Evolutionary conservation across 768 basidiomycete genomes (phyloP), one percentile per base, ranked within the genome.

Genomic region (Crepidotus variabilis): DNA sequence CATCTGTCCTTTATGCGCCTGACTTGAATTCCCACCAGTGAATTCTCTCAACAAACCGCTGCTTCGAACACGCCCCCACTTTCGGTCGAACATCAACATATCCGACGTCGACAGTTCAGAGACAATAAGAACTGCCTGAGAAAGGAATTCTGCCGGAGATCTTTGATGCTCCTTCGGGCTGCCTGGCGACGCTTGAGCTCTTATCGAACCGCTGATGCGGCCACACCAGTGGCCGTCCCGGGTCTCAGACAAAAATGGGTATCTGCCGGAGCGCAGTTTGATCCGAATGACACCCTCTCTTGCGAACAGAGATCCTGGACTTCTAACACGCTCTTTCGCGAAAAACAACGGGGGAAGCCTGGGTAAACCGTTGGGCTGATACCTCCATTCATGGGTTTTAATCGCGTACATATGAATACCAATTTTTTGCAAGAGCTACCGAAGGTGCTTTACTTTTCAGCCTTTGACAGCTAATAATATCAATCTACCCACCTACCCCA

Each of bases 1-100:
- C 57, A 55, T 63, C 65, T 69, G 60, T 68, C 67, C 69, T 72
- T 73, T 75, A 71, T 73, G 69, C 65, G 64, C 66, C 64, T 67
- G 67, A 57, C 65, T 56, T 63, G 57, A 59, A 28, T 70, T 70
- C 71, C 70, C 72, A 70, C 67, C 64, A 57, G 55, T 62, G 54
- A 60, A 56, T 63, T 60, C 63, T 65, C 61, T 59, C 52, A 54
- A 62, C 59, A 58, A 60, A 57, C 52, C 54, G 62, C 58, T 55
- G 63, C 67, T 67, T 67, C 65, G 60, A 69, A 65, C 60, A 66
- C 65, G 65, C 56, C 64, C 64, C 64, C 69, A 69, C 60, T 63
- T 66, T 68, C 66, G 70, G 70, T 65, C 62, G 57, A 64, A 68
- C 61, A 61, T 66, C 59, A 67, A 66, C 69, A 70, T 69, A 67